Evolutionary conservation across 495 filamentous ascomycete species (phyloP).

Genomic region (Pyrenula massariospora): DNA sequence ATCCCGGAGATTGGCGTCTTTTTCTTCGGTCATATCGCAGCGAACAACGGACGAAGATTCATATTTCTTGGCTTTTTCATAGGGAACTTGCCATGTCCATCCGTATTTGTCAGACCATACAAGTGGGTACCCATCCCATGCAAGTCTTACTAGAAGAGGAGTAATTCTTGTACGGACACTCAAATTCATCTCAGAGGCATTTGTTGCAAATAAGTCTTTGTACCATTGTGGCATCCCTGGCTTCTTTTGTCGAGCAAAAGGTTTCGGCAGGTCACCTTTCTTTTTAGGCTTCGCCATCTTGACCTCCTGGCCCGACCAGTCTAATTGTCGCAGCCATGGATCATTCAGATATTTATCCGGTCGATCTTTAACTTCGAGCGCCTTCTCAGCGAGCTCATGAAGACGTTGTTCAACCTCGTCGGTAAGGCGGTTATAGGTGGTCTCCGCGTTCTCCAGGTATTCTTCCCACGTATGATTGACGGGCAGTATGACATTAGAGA

Average conservation of each 20-base stretch:
- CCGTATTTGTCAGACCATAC: constrained; percentile 88
- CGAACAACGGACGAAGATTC: constrained; percentile 54
- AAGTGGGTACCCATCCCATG: constrained; percentile 83
- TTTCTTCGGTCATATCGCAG: constrained; percentile 70
- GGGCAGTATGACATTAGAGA: constrained; percentile 85
- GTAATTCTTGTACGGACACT: constrained; percentile 81
- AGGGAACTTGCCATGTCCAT: constrained; percentile 78
- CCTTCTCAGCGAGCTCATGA: constrained; percentile 58
- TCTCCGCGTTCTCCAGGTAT: constrained; percentile 72
- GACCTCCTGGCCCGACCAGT: constrained; percentile 88
- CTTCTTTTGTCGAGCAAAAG: constrained; percentile 75
- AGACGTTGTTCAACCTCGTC: constrained; percentile 66
- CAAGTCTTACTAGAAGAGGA: constrained; percentile 69
- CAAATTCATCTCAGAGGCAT: constrained; percentile 52
- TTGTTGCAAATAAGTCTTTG: constrained; percentile 71
- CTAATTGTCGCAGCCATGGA: constrained; percentile 83
- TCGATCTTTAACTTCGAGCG: constrained; percentile 58
- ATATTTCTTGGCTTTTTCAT: constrained; percentile 50
- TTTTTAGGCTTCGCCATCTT: constrained; percentile 86
- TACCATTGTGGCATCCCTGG: constrained; percentile 96
- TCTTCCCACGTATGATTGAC: constrained; percentile 77
- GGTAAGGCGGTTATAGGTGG: constrained; percentile 67
- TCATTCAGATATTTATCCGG: constrained; percentile 59
- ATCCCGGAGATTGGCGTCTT: constrained; percentile 47
- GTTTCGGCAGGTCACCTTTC: constrained; percentile 66